Base-by-base conservation (phyloP, 345 rosid species). In the Camelina hispida region DNA sequence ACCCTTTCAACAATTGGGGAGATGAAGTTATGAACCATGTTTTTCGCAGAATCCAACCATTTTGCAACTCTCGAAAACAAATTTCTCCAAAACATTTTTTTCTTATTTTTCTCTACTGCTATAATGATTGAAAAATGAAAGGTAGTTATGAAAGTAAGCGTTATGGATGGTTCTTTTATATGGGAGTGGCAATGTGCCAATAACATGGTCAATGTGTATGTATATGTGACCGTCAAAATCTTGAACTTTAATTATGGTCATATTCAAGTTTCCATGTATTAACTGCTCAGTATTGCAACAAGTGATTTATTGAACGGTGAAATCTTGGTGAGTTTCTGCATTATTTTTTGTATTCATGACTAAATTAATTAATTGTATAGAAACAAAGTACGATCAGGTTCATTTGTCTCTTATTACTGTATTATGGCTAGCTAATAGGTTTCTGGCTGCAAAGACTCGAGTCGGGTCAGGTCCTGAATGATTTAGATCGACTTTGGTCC, bases 221-320 rank as follows among this genome's bases (percentile, higher is more conserved):
- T 52, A 15, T 30, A 46, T 69, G 56, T 57, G 56, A 58, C 74
- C 66, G 66, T 70, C 47, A 58, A 70, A 9, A 34, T 58, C 66
- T 70, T 30, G 7, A 10, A 28, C 12, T 56, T 56, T 56, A 28
- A 30, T n/a, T 30, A 56, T 56, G 62, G 22, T 56, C 40, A 32
- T 56, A 7, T 30, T 56, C 62, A 20, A 56, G 22, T 56, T 28
- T 5, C 60, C 6, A 55, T 28, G 6, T 54, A 54, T 52, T 2
- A 22, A 11, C 22, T 23, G 9, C n/a, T n/a, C 58, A 12, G 2
- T 23, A 5, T 5, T 12, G 22, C 1, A 12, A 0, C 7, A 25
- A 54, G 35, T 23, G 16, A 28, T 28, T 28, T 28, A 54, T 0
- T 13, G 58, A 12, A 13, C 2, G 2, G 16, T 28, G 59, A 53